These are phyloP conservation scores for Bretschneidera sinensis DNA, from an alignment of 345 rosid genomes.

Conservation along the genomic window DNA sequence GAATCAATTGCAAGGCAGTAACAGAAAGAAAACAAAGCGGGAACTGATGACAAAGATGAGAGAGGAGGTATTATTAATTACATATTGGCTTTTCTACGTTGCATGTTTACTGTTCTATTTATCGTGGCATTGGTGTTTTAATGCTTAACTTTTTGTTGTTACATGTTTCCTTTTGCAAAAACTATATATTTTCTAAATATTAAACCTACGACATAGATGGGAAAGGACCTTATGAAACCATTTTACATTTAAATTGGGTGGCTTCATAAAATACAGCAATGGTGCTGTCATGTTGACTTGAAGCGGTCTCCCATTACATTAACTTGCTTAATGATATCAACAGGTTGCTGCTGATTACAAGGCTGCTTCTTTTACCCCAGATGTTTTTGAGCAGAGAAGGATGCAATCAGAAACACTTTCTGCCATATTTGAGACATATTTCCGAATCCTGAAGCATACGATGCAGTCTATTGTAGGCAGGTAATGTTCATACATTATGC, in stretches of 20 bases:
- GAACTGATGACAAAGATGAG: constrained; percentile 64
- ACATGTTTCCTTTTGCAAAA: neutral
- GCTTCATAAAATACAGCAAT: neutral
- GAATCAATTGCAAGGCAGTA: constrained; percentile 42
- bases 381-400: constrained; percentile 53
- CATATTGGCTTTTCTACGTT: neutral
- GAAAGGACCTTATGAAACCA: too few species aligned
- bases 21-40: constrained; percentile 63
- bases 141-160: constrained; percentile 4
- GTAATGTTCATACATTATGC: constrained; percentile 27
- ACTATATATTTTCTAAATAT: neutral
- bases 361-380: constrained; percentile 56
- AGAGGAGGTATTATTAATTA: constrained; percentile 54
- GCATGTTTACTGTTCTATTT: neutral
- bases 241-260: neutral
- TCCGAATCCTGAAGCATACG: constrained; percentile 80
- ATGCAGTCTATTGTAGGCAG: constrained; percentile 46
- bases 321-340: constrained; percentile 1
- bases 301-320: neutral
- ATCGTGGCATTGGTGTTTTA: constrained; percentile 1
- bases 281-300: neutral
- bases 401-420: constrained; percentile 82
- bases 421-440: constrained; percentile 85
- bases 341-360: constrained; percentile 89
- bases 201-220: neutral